Evolutionary conservation across 495 filamentous ascomycete species (phyloP), one percentile per base, ranked within the genome.

Genomic region (Annulohypoxylon nitens): DNA sequence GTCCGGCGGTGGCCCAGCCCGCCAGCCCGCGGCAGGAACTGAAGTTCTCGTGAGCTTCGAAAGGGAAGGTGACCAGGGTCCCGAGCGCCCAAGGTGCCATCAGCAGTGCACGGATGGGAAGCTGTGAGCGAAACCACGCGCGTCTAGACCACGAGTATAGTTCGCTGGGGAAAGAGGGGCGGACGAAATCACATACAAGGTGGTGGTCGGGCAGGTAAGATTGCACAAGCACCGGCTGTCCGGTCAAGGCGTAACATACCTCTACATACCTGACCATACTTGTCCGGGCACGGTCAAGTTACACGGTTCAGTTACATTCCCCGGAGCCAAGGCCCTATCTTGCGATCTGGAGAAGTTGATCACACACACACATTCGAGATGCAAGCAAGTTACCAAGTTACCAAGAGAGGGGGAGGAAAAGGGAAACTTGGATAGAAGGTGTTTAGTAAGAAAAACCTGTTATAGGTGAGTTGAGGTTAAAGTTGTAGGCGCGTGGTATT

Each of bases 31-130:
- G 25, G n/a, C 6, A 61, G 64, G 73, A 71, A 72, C 67, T 67
- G 64, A 75, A 66, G 73, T 59, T 72, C 73, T 69, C 73, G 69
- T 72, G 73, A 72, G 64, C 69, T 66, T 72, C 36, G 64, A 72
- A 72, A 65, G 39, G 69, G 73, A 72, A 75, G 73, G 73, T 75
- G 73, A 75, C 69, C 57, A 66, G 65, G 73, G 61, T 61, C 68
- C 37, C 60, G 61, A 71, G 69, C 64, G 59, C 25, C 62, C 53
- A 67, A 54, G 67, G 69, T 72, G 36, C 30, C 69, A 72, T 72
- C 73, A 69, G 50, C 63, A 58, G 69, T 57, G 69, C 69, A 69
- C 69, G 8, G 64, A 33, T 69, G 51, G 51, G 37, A 48, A 69
- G 62, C 63, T 26, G 59, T 30, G 50, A 67, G 7, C 36, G 50